Evolutionary conservation across 495 filamentous ascomycete genomes (phyloP).

Genomic region (Wilcoxina mikolae): DNA sequence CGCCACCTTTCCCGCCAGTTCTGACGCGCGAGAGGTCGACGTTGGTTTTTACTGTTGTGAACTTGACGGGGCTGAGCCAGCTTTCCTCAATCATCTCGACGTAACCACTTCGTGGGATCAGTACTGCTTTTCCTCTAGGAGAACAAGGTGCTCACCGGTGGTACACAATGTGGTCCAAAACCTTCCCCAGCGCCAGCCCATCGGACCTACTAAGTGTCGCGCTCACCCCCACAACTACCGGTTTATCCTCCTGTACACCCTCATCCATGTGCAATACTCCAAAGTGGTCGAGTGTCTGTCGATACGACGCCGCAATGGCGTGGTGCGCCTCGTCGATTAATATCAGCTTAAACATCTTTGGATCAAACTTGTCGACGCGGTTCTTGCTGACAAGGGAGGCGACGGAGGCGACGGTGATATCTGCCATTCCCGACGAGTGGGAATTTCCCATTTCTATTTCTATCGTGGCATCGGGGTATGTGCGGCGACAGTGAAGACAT

Average conservation of each 20-base stretch:
- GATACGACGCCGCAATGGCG: slow-evolving; percentile 71
- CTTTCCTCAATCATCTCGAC: slow-evolving; percentile 91
- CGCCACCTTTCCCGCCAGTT: slow-evolving; percentile 46
- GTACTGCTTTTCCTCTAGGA: slow-evolving; percentile 23
- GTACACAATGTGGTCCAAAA: slow-evolving; percentile 91
- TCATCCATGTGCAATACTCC: slow-evolving; percentile 41
- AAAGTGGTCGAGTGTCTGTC: slow-evolving; percentile 59
- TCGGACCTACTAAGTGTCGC: slow-evolving; percentile 85
- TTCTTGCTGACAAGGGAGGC: slow-evolving; percentile 61
- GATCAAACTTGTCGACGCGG: slow-evolving; percentile 67
- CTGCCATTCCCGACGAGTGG: slow-evolving; percentile 59
- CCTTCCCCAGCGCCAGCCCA: slow-evolving; percentile 70
- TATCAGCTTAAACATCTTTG: slow-evolving; percentile 66
- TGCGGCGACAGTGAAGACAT: slow-evolving; percentile 58
- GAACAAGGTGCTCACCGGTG: too few species aligned
- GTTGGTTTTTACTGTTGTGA: slow-evolving; percentile 77
- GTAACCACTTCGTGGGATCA: too few species aligned
- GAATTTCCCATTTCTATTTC: slow-evolving; percentile 81
- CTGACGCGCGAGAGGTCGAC: slow-evolving; percentile 59
- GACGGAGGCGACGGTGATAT: slow-evolving; percentile 90
- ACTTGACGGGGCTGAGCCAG: slow-evolving; percentile 68
- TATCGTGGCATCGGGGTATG: slow-evolving; percentile 64
- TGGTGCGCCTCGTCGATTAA: slow-evolving; percentile 98
- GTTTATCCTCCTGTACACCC: slow-evolving; percentile 34
- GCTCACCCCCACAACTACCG: slow-evolving; percentile 76